Conservation (phyloP, 768 basidiomycete species). For the Candolleomyces aberdarensis region DNA sequence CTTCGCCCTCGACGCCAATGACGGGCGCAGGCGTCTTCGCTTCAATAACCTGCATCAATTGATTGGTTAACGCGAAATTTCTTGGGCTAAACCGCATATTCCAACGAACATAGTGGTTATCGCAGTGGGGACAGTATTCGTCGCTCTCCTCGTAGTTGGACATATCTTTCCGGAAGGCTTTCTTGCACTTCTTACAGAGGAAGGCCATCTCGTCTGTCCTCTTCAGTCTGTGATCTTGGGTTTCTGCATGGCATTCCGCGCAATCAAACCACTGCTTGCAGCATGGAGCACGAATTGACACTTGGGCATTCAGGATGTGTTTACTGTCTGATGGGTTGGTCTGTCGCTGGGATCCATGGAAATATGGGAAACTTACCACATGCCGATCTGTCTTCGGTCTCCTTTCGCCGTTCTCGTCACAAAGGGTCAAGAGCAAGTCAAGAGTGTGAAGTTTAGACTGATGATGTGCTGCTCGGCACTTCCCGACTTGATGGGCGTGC, state of each 20-base stretch:
- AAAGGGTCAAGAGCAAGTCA: too few species aligned
- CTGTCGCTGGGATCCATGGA: neutral
- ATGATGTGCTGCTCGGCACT: too few species aligned
- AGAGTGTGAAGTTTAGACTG: too few species aligned
- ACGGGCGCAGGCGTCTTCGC: conserved; percentile 89
- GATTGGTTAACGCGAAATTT: neutral
- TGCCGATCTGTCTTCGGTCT: neutral
- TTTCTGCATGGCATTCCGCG: conserved; percentile 89
- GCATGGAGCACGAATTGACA: conserved; percentile 93
- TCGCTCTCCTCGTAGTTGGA: conserved; percentile 89
- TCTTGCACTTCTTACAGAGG: conserved; percentile 60
- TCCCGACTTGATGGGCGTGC: too few species aligned
- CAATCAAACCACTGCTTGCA: conserved; percentile 99
- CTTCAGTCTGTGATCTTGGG: conserved; percentile 65
- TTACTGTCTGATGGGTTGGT: conserved; percentile 53
- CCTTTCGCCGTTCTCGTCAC: too few species aligned
- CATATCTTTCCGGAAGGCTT: conserved; percentile 98
- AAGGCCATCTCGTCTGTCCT: conserved; percentile 70
- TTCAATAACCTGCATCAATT: conserved; percentile 67
- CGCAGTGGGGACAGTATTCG: conserved; percentile 97
- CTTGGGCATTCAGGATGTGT: conserved; percentile 95
- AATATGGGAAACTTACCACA: conserved; percentile 12
- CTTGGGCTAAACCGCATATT: neutral
- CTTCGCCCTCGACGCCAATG: conserved; percentile 87
- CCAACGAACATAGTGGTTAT: conserved; percentile 93